Evolutionary conservation across 1,139 yeast species (phyloP).

Genomic region (Blastobotrys arbuscula): DNA sequence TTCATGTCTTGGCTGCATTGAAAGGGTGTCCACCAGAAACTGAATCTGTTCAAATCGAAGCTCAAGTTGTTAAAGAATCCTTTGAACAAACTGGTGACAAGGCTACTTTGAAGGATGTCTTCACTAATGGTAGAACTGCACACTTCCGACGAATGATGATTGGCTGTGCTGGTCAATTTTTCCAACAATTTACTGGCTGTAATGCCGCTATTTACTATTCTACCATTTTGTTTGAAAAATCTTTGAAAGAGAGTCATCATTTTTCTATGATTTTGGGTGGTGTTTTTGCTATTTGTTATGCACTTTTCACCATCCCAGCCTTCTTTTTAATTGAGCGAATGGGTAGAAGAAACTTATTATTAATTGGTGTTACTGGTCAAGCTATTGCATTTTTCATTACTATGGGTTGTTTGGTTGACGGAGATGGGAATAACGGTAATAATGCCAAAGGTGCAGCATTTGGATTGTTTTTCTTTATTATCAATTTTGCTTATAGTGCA

Average conservation of each 20-base stretch:
- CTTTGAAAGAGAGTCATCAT: constrained; percentile 44
- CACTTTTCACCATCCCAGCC: constrained; percentile 50
- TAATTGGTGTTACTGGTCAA: constrained; percentile 42
- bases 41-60: constrained; percentile 17
- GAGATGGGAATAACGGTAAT: constrained; percentile 32
- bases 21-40: constrained; percentile 17
- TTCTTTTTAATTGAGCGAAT: constrained; percentile 48
- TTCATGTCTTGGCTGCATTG: constrained; percentile 42
- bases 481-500: constrained; percentile 52
- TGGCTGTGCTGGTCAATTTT: constrained; percentile 52
- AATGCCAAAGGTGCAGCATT: constrained; percentile 41
- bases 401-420: constrained; percentile 50
- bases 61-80: constrained; percentile 22
- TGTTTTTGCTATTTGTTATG: constrained; percentile 47
- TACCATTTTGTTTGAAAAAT: constrained; percentile 41
- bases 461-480: constrained; percentile 51
- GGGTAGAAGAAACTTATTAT: constrained; percentile 58
- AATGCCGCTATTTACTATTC: constrained; percentile 51
- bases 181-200: constrained; percentile 56
- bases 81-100: constrained; percentile 25
- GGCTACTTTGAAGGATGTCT: constrained; percentile 28
- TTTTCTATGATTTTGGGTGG: constrained; percentile 55
- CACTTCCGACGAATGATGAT: constrained; percentile 36
- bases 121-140: constrained; percentile 48
- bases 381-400: constrained; percentile 64